These are phyloP conservation scores for Aureobasidium pullulans DNA, from an alignment of 2,329 filamentous ascomycete genomes.

Conservation along the genomic window DNA sequence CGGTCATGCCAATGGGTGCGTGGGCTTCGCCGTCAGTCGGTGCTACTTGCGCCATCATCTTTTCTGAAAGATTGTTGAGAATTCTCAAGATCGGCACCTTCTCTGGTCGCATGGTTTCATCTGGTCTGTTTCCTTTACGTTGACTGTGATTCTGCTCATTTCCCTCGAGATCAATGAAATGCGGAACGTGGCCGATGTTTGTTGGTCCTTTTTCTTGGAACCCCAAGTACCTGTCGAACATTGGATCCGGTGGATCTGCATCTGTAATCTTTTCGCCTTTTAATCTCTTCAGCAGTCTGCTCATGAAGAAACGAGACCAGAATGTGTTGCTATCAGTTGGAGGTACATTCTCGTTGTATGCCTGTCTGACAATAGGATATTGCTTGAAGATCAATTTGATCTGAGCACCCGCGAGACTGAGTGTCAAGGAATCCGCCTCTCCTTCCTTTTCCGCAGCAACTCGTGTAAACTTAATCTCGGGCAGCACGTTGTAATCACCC, in stretches of 20 bases:
- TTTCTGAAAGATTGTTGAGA: slow-evolving; percentile 84
- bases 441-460: slow-evolving; percentile 40
- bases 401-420: slow-evolving; percentile 85
- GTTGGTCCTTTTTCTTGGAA: slow-evolving; percentile 48
- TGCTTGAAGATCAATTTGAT: slow-evolving; percentile 89
- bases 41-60: slow-evolving; percentile 81
- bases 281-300: slow-evolving; percentile 80
- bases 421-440: slow-evolving; percentile 60
- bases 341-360: slow-evolving; percentile 90
- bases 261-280: slow-evolving; percentile 82
- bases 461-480: slow-evolving; percentile 61
- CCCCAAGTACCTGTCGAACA: slow-evolving; percentile 81
- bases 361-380: slow-evolving; percentile 79
- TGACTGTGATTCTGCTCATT: slow-evolving; percentile 95
- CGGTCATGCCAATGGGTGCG: slow-evolving; percentile 59
- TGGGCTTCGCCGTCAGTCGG: slow-evolving; percentile 66
- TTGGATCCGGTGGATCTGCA: slow-evolving; percentile 64
- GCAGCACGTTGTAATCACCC: slow-evolving; percentile 88
- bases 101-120: slow-evolving; percentile 80
- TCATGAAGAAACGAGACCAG: slow-evolving; percentile 92
- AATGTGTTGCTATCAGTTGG: slow-evolving; percentile 66
- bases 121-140: slow-evolving; percentile 76
- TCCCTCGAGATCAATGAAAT: slow-evolving; percentile 84
- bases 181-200: slow-evolving; percentile 62
- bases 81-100: slow-evolving; percentile 85